Percentiles rank a stretch among this genome's conserved stretches.
Evolutionary conservation across 1,284 basidiomycete species (phyloP).

Genomic region (Ganoderma meredithae): DNA sequence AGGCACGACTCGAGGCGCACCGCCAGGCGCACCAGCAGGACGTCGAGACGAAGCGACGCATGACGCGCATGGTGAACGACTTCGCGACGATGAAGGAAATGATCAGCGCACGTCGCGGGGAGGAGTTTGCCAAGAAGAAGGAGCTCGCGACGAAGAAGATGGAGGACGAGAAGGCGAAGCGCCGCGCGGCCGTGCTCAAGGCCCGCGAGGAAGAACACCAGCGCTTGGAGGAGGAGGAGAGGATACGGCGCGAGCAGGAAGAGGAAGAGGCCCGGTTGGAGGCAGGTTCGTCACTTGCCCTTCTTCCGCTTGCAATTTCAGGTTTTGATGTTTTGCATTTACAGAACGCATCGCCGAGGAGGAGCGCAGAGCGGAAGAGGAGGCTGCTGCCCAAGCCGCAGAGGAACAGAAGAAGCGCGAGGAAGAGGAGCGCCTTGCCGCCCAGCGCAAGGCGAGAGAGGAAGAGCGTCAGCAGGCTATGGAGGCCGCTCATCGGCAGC

Average conservation of each 20-base stretch:
- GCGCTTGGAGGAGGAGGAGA: conserved; percentile 57
- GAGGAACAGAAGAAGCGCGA: conserved; percentile 65
- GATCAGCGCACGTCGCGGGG: conserved; percentile 71
- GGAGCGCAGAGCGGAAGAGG: conserved; percentile 56
- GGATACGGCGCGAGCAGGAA: conserved; percentile 51
- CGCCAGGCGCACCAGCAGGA: conserved; percentile 74
- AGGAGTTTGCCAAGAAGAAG: conserved; percentile 74
- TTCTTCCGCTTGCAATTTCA: conserved; percentile 11
- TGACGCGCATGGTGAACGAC: conserved; percentile 81
- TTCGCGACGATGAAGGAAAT: conserved; percentile 68
- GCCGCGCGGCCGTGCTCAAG: conserved; percentile 61
- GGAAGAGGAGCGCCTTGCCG: conserved; percentile 64
- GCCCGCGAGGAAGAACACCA: conserved; percentile 66
- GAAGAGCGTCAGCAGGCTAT: conserved; percentile 67
- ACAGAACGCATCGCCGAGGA: conserved; percentile 64
- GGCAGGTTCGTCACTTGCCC: conserved; percentile 52
- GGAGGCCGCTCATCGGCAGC: conserved; percentile 68
- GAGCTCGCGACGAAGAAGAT: conserved; percentile 76
- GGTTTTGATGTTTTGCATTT: background rate
- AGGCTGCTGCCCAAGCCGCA: conserved; percentile 55
- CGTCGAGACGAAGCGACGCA: conserved; percentile 80
- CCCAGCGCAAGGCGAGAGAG: conserved; percentile 68
- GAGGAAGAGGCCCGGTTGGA: conserved; percentile 56
- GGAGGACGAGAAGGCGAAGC: conserved; percentile 87
- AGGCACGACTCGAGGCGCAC: conserved; percentile 67